phyloP scores from a whole-genome alignment of 1,284 basidiomycete genomes.

The Moesziomyces antarcticus region DNA sequence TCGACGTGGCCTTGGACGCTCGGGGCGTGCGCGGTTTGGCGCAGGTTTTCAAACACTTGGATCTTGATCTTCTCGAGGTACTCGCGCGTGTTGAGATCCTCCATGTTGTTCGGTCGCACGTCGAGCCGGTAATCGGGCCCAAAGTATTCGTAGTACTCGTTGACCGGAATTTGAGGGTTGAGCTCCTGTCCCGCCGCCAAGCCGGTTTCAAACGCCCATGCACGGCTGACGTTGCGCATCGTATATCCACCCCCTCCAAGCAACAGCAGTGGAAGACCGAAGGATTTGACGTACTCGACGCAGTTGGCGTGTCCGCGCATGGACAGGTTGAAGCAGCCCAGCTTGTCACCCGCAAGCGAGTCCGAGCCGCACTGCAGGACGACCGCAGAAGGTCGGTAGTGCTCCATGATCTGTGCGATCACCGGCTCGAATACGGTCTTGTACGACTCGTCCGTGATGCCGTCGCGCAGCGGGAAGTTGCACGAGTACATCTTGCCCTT shows the following conservation, averaged over 20 bases:
- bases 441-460: conserved; percentile 95
- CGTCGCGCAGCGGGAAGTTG: conserved; percentile 95
- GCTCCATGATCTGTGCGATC: conserved; percentile 93
- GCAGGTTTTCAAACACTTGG: conserved; percentile 80
- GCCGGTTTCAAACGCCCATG: conserved; percentile 98
- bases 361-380: conserved; percentile 99
- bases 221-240: conserved; percentile 94
- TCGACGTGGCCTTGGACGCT: conserved; percentile 64
- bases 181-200: conserved; percentile 95
- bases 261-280: conserved; percentile 89
- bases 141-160: conserved; percentile 91
- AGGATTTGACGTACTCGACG: conserved; percentile 95
- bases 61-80: conserved; percentile 93
- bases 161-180: conserved; percentile 72
- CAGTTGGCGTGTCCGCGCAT: conserved; percentile 98
- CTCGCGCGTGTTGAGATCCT: conserved; percentile 91
- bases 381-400: conserved; percentile 93
- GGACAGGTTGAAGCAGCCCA: conserved; percentile 95
- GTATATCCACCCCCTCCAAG: conserved; percentile 98
- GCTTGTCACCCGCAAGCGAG: conserved; percentile 93
- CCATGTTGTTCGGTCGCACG: conserved; percentile 93
- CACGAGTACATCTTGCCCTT: conserved; percentile 80
- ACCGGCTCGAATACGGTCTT: conserved; percentile 96
- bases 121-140: conserved; percentile 98
- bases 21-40: conserved; percentile 59